These are phyloP conservation scores for Sicyos edulis DNA, from an alignment of 306 rosid species.

Conservation along the genomic window DNA sequence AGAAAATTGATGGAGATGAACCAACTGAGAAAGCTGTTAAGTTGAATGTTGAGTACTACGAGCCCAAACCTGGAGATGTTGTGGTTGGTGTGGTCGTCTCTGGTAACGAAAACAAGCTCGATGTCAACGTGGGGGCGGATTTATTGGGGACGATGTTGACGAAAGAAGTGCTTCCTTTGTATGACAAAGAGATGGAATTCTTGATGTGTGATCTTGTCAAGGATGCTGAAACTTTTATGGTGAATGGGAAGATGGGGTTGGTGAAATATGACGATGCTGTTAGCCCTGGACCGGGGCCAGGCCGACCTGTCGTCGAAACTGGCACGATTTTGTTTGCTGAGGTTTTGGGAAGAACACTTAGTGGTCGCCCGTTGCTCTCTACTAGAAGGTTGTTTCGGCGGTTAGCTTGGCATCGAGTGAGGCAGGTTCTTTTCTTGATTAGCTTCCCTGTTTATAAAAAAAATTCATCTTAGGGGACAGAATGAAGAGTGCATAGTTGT, in stretches of 20 bases:
- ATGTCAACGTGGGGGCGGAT: constrained; percentile 81
- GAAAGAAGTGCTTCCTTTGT: constrained; percentile 89
- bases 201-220: constrained; percentile 52
- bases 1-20: constrained; percentile 25
- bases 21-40: constrained; percentile 36
- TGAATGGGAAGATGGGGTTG: constrained; percentile 74
- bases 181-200: constrained; percentile 75
- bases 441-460: constrained; percentile 23
- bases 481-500: neutral
- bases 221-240: constrained; percentile 53
- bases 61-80: constrained; percentile 86
- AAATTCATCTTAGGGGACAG: neutral
- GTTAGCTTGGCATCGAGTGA: constrained; percentile 89
- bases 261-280: constrained; percentile 65
- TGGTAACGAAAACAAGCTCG: constrained; percentile 84
- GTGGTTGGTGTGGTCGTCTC: constrained; percentile 92
- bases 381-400: constrained; percentile 75
- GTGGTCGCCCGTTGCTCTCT: constrained; percentile 90
- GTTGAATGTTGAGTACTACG: constrained; percentile 75
- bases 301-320: constrained; percentile 69
- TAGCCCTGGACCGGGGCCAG: constrained; percentile 36
- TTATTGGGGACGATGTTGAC: constrained; percentile 90
- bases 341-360: constrained; percentile 89
- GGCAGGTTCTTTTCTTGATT: constrained; percentile 88
- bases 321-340: constrained; percentile 88